Conservation (phyloP, 2,329 filamentous ascomycete species). For the Epichloe scottii region DNA sequence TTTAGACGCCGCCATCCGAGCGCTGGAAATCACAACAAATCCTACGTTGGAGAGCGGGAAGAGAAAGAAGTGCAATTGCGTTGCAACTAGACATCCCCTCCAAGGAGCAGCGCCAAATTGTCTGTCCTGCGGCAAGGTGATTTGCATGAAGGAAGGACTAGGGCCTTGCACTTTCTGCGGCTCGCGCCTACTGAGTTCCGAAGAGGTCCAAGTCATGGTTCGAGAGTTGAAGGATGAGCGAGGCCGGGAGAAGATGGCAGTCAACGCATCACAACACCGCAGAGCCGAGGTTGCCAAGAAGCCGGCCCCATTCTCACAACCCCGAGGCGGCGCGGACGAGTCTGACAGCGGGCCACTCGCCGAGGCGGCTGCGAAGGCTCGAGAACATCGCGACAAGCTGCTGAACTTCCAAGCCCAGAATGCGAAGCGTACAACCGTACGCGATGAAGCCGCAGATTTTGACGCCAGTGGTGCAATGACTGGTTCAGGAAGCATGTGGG, state of each 20-base stretch:
- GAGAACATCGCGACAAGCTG: constrained; percentile 68
- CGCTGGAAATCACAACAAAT: constrained; percentile 86
- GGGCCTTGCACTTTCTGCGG: constrained; percentile 91
- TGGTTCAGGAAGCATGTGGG: constrained; percentile 55
- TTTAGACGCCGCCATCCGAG: constrained; percentile 69
- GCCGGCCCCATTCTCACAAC: constrained; percentile 46
- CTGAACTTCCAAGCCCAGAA: constrained; percentile 78
- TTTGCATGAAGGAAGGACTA: constrained; percentile 87
- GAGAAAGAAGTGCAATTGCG: constrained; percentile 70
- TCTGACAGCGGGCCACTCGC: constrained; percentile 26
- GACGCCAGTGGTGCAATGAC: constrained; percentile 35
- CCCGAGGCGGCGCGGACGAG: constrained; percentile 19
- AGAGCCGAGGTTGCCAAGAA: constrained; percentile 51
- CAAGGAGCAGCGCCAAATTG: constrained; percentile 91
- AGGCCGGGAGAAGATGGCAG: constrained; percentile 73
- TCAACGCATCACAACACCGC: constrained; percentile 59
- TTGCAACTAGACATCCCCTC: constrained; percentile 75
- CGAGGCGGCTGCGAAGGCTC: constrained; percentile 54
- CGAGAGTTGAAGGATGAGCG: constrained; percentile 72
- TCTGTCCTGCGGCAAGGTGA: constrained; percentile 81
- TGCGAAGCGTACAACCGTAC: constrained; percentile 67
- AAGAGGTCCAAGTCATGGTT: constrained; percentile 78
- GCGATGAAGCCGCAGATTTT: constrained; percentile 67
- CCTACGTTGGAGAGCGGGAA: constrained; percentile 47
- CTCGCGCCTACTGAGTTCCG: constrained; percentile 53